Base-by-base conservation (phyloP, 2,329 filamentous ascomycete species). In the Hymenoscyphus occultus region DNA sequence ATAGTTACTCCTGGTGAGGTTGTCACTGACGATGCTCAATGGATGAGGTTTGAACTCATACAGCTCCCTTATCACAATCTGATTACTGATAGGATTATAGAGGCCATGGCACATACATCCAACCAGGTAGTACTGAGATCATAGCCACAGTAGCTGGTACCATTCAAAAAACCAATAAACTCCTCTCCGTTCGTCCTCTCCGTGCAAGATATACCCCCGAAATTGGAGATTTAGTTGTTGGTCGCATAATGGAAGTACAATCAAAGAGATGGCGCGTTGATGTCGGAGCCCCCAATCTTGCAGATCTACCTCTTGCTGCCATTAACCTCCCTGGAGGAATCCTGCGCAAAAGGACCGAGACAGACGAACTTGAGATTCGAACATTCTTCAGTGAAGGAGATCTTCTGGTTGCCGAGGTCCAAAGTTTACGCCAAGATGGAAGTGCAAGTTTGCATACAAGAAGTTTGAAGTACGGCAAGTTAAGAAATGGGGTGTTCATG, bases 311-410 rank as follows among this genome's bases (percentile, higher is more conserved):
- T 19, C 87, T 99, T 56, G 91, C 88, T 62, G 90, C 90, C 67
- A 98, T 99, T 79, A 99, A 99, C 76, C 82, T 99, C 2, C 95
- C 95, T 0, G 95, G 95, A 64, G 95, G 95, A 40, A 96, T 97
- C 69, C 82, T 97, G 73, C 87, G 95, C 65, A 91, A 94, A 75
- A 85, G 95, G 70, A 99, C 95, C 35, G 93, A 94, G 74, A 96
- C 95, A 16, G 95, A 99, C 77, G 95, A 98, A 81, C 83, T 99
- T 73, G 95, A 98, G 79, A 98, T 99, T 78, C 87, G 95, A 60
- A 92, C 88, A n/a, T 99, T 97, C 79, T 98, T 99, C 80, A 89
- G 90, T 63, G 95, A 99, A 78, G 95, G 95, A 13, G 95, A 99
- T 76, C 80, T 99, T 61, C 81, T 99, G 16, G 91, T 98, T 19